Evolutionary conservation across 2,329 filamentous ascomycete species (phyloP).

Genomic region (Aspergillus uvarum): DNA sequence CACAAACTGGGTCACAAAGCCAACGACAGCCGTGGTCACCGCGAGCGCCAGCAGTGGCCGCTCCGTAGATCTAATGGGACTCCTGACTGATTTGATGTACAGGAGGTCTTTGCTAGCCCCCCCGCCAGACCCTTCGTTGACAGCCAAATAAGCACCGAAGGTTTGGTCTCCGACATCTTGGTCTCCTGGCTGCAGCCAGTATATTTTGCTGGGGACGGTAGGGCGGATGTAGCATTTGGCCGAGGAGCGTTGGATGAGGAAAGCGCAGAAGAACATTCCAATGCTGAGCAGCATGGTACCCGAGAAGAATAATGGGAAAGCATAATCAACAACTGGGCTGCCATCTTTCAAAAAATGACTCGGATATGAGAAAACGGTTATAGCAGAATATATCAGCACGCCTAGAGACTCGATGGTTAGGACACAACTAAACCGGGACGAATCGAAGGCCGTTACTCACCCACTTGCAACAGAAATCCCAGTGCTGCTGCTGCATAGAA

Average conservation of each 20-base stretch:
- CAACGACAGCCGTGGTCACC: conserved; percentile 29
- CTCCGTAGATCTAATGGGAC: conserved; percentile 13
- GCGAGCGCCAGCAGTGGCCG: conserved; percentile 22
- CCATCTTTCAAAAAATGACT: conserved; percentile 27
- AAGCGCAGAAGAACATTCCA: conserved; percentile 38
- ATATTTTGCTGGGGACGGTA: conserved; percentile 31
- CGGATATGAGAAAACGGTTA: conserved; percentile 33
- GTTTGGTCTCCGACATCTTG: conserved; percentile 41
- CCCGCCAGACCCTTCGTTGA: conserved; percentile 22
- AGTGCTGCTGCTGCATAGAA: conserved; percentile 31
- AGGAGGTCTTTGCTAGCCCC: conserved; percentile 16
- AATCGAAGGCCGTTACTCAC: conserved; percentile 14
- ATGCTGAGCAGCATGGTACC: conserved; percentile 34
- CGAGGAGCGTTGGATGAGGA: conserved; percentile 37
- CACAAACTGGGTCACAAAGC: conserved; percentile 43
- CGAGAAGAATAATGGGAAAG: conserved; percentile 34
- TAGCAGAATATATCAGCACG: conserved; percentile 26
- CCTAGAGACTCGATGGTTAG: conserved; percentile 16
- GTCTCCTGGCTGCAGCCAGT: conserved; percentile 41
- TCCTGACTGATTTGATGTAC: conserved; percentile 33
- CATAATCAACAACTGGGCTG: conserved; percentile 27
- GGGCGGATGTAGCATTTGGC: conserved; percentile 26
- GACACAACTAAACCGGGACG: too few relatives aligned
- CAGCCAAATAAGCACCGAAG: conserved; percentile 38
- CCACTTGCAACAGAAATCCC: conserved; percentile 29